These are phyloP conservation scores for Annulohypoxylon nitens DNA, from an alignment of 495 filamentous ascomycete species.

Conservation along the genomic window DNA sequence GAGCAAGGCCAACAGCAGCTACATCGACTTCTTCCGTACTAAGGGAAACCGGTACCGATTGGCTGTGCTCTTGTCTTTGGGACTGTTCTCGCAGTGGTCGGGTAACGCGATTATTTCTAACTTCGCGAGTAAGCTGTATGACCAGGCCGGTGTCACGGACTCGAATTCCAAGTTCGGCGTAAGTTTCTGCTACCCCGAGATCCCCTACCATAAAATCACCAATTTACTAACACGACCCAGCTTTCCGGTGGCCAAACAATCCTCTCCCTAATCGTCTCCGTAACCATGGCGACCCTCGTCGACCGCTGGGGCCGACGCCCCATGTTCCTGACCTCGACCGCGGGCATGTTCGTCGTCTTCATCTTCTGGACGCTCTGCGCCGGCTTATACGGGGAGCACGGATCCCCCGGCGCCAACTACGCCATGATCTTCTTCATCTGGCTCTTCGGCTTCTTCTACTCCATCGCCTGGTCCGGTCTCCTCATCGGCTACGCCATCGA, in stretches of 20 bases:
- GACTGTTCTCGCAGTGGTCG: conserved; percentile 76
- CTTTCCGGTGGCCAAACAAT: conserved; percentile 66
- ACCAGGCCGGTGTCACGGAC: conserved; percentile 67
- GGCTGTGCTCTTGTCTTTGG: conserved; percentile 68
- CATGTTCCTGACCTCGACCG: conserved; percentile 69
- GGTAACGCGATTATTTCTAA: conserved; percentile 77
- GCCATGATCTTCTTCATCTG: conserved; percentile 71
- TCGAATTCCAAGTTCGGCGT: conserved; percentile 63
- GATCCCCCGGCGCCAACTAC: conserved; percentile 56
- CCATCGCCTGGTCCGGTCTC: conserved; percentile 73
- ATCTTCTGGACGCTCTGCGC: conserved; percentile 67
- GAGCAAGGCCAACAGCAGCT: conserved; percentile 58
- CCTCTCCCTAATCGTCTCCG: conserved; percentile 66
- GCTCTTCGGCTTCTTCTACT: conserved; percentile 67
- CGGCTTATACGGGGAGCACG: conserved; percentile 57
- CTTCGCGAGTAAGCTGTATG: conserved; percentile 70
- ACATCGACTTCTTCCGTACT: conserved; percentile 72
- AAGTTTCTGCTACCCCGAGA: conserved; percentile 36
- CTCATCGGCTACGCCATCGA: conserved; percentile 76
- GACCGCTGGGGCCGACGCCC: conserved; percentile 71
- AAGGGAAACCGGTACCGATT: conserved; percentile 77
- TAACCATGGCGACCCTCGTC: conserved; percentile 68
- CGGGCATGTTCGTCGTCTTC: conserved; percentile 70
- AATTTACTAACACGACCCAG: conserved; percentile 38
- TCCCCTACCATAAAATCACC: too few relatives aligned